Conservation (phyloP, 2,329 filamentous ascomycete species). For the Alternaria sp. region DNA sequence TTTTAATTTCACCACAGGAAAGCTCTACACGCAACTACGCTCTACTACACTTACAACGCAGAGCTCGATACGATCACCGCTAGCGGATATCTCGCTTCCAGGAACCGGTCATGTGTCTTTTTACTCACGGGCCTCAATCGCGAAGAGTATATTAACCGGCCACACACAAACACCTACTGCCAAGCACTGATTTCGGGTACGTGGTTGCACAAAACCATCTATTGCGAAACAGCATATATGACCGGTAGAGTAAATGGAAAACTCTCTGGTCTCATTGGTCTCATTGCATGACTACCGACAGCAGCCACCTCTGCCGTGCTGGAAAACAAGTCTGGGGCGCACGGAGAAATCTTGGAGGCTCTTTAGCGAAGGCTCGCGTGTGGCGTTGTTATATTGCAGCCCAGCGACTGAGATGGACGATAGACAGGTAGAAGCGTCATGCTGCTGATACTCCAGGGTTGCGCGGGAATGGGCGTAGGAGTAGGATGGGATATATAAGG, state of each 20-base stretch:
- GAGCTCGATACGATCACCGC: background rate
- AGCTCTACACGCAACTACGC: background rate
- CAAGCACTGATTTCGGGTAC: conserved; percentile 9
- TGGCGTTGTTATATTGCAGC: conserved; percentile 16
- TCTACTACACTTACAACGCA: background rate
- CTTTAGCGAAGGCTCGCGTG: conserved; percentile 12
- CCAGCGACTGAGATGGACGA: conserved; percentile 10
- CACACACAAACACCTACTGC: conserved; percentile 11
- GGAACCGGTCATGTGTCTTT: conserved; percentile 11
- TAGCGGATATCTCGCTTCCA: conserved; percentile 5
- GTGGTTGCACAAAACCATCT: conserved; percentile 18
- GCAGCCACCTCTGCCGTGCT: background rate
- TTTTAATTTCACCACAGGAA: background rate
- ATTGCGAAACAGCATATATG: conserved; percentile 20
- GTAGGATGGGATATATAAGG: conserved; percentile 16
- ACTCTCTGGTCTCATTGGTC: background rate
- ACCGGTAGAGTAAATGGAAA: background rate
- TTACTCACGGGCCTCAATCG: conserved; percentile 15
- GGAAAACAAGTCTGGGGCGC: conserved; percentile 12
- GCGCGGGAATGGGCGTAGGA: background rate
- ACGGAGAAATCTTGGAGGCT: conserved; percentile 9
- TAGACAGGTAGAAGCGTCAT: conserved; percentile 1
- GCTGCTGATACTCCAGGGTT: background rate
- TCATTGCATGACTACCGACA: background rate
- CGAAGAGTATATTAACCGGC: conserved; percentile 22